phyloP scores from a whole-genome alignment of 495 filamentous ascomycete species.

The Penicillium arizonense region DNA sequence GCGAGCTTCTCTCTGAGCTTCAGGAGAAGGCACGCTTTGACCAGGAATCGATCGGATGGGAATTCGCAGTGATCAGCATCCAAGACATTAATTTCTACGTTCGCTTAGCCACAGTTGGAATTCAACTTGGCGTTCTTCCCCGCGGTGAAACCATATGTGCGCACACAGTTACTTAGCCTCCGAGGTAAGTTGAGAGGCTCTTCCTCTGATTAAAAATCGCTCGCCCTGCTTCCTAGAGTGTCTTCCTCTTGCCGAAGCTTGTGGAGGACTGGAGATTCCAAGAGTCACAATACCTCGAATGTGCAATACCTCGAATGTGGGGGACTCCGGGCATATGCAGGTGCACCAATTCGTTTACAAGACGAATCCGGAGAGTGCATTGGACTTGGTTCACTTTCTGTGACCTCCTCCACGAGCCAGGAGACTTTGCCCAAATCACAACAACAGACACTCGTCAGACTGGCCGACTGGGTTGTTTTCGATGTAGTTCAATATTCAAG shows the following conservation, averaged over 20 bases:
- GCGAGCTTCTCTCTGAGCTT: constrained; percentile 10
- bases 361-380: constrained; percentile 11
- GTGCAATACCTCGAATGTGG: constrained; percentile 12
- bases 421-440: constrained; percentile 12
- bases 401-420: constrained; percentile 10
- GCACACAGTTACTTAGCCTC: constrained; percentile 16
- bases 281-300: constrained; percentile 11
- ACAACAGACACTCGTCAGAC: constrained; percentile 13
- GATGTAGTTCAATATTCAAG: constrained; percentile 12
- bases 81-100: constrained; percentile 15
- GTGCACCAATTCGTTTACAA: constrained; percentile 15
- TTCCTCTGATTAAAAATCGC: not conserved
- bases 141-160: constrained; percentile 17
- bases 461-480: constrained; percentile 18
- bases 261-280: constrained; percentile 21
- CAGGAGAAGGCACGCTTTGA: constrained; percentile 16
- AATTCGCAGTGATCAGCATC: constrained; percentile 15
- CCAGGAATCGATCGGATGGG: constrained; percentile 15
- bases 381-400: constrained; percentile 16
- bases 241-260: constrained; percentile 10
- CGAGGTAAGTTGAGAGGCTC: constrained; percentile 9
- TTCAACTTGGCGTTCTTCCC: constrained; percentile 15
- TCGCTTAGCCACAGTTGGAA: constrained; percentile 13
- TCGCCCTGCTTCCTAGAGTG: constrained; percentile 5
- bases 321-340: constrained; percentile 12